phyloP scores from a whole-genome alignment of 768 basidiomycete genomes.

The Rhodotorula kratochvilovae region DNA sequence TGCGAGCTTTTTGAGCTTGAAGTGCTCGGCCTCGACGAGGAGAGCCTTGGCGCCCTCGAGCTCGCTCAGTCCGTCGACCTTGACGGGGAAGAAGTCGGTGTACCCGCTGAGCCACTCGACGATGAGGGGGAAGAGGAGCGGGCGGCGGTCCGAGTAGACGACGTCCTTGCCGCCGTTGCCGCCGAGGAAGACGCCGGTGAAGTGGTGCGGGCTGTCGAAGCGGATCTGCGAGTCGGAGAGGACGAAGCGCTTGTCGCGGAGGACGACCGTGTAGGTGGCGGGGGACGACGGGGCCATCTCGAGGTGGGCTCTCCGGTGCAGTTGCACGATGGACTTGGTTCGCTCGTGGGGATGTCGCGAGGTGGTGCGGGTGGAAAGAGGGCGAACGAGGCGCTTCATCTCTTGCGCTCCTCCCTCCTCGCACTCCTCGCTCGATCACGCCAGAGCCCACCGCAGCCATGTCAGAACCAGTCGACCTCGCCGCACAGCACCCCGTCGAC shows the following conservation, averaged over 20 bases:
- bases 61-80: background rate
- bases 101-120: slow-evolving; percentile 2
- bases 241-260: background rate
- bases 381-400: background rate
- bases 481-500: background rate
- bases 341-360: too few relatives aligned
- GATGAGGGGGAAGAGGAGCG: background rate
- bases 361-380: too few relatives aligned
- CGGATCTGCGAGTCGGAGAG: background rate
- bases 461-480: background rate
- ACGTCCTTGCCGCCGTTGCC: background rate
- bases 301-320: too few relatives aligned
- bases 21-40: background rate
- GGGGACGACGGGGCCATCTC: too few relatives aligned
- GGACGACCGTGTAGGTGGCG: background rate
- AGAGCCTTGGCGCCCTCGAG: background rate
- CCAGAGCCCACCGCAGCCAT: background rate
- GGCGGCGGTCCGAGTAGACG: background rate
- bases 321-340: too few relatives aligned
- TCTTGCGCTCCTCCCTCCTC: background rate
- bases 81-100: background rate
- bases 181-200: background rate
- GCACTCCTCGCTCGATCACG: too few relatives aligned
- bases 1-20: background rate
- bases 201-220: background rate